phyloP scores from a whole-genome alignment of 192 early-diverging fungal genomes.

The Dimargaris verticillata region DNA sequence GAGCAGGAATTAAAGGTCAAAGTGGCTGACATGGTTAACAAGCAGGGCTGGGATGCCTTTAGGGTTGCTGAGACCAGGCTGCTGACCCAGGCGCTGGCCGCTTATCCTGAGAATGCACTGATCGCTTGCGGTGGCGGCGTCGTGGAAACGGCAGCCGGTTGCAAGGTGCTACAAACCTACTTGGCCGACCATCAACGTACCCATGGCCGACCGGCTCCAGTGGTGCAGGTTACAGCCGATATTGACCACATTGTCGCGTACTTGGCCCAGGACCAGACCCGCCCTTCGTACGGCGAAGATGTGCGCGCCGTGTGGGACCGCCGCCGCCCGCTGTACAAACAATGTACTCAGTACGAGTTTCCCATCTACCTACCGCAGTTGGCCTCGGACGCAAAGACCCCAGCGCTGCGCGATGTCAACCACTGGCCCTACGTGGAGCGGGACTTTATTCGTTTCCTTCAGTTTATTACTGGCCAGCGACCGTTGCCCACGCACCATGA shows the following conservation, averaged over 20 bases:
- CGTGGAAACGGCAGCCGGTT: constrained; percentile 61
- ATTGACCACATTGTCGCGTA: constrained; percentile 68
- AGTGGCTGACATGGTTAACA: constrained; percentile 62
- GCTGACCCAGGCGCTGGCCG: constrained; percentile 39
- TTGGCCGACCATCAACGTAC: constrained; percentile 28
- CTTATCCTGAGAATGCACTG: constrained; percentile 42
- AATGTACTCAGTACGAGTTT: constrained; percentile 73
- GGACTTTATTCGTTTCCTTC: constrained; percentile 56
- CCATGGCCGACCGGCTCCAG: constrained; percentile 57
- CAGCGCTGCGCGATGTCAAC: constrained; percentile 21
- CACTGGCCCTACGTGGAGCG: constrained; percentile 57
- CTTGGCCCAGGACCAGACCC: constrained; percentile 58
- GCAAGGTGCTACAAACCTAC: constrained; percentile 50
- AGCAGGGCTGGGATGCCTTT: constrained; percentile 74
- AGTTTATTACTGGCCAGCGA: constrained; percentile 37
- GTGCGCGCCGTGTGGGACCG: constrained; percentile 63
- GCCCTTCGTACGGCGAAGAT: constrained; percentile 72
- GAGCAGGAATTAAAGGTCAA: constrained; percentile 49
- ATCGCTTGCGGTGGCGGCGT: constrained; percentile 92
- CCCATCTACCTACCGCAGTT: constrained; percentile 32
- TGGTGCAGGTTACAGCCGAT: constrained; percentile 31
- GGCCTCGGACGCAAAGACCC: constrained; percentile 17
- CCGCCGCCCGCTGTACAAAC: constrained; percentile 56
- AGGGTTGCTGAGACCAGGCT: constrained; percentile 58
- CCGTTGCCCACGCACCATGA: constrained; percentile 19